Percentiles rank a stretch among this genome's conserved stretches.
These are phyloP conservation scores for Fusarium armeniacum DNA, from an alignment of 2,329 filamentous ascomycete genomes.

Conservation along the genomic window DNA sequence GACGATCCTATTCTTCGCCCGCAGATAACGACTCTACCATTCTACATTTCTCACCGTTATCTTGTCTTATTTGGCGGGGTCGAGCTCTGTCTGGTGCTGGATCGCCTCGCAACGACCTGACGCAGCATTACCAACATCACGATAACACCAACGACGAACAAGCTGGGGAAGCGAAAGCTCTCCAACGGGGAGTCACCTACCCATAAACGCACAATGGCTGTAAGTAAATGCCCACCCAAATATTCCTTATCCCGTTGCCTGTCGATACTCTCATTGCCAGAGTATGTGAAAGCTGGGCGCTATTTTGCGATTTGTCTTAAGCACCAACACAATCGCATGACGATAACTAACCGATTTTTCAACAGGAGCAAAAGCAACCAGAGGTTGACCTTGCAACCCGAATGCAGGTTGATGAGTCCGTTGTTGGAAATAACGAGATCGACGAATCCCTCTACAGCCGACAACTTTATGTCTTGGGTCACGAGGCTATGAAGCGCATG, in stretches of 20 bases:
- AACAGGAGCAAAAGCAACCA: slow-evolving; percentile 66
- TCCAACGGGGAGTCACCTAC: slow-evolving; percentile 71
- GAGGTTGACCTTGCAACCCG: slow-evolving; percentile 74
- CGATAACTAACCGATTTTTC: slow-evolving; percentile 22
- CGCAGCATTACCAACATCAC: slow-evolving; percentile 55
- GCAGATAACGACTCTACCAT: slow-evolving; percentile 19
- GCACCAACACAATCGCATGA: not conserved
- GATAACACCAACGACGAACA: slow-evolving; percentile 56
- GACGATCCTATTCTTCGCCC: slow-evolving; percentile 28
- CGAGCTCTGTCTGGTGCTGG: slow-evolving; percentile 56
- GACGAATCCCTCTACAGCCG: slow-evolving; percentile 81
- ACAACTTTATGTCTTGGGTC: slow-evolving; percentile 78
- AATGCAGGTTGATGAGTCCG: slow-evolving; percentile 75
- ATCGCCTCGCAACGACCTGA: slow-evolving; percentile 46
- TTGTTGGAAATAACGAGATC: slow-evolving; percentile 70
- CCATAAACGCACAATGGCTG: slow-evolving; percentile 73
- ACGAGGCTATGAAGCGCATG: slow-evolving; percentile 99
- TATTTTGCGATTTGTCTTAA: not conserved
- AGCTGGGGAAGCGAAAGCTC: slow-evolving; percentile 77
- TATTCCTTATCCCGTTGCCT: not conserved
- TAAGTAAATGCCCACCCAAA: slow-evolving; percentile 57
- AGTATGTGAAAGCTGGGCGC: slow-evolving; percentile 21
- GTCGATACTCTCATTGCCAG: not conserved
- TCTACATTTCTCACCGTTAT: slow-evolving; percentile 28
- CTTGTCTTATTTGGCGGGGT: slow-evolving; percentile 53